Conservation (phyloP, 1,284 basidiomycete species). For the Ganoderma lucidum region DNA sequence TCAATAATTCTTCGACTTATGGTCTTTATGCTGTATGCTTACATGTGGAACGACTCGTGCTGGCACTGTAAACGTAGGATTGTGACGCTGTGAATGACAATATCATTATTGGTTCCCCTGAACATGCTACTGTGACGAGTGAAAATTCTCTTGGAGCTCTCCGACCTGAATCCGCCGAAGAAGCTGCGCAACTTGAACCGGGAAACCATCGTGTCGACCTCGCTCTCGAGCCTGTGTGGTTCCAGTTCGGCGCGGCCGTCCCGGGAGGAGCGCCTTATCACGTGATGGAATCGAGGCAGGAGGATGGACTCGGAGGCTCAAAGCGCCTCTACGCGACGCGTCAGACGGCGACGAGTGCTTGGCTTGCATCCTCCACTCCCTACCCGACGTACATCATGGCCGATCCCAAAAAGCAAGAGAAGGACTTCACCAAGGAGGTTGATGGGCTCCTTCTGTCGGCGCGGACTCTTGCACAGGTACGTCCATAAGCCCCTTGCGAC, state of each 20-base stretch:
- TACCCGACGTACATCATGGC: constrained; percentile 58
- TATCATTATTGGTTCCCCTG: constrained; percentile 29
- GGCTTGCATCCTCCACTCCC: constrained; percentile 32
- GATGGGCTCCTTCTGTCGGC: constrained; percentile 67
- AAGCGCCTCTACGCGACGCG: constrained; percentile 63
- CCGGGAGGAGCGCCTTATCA: constrained; percentile 23
- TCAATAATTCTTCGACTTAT: constrained; percentile 53
- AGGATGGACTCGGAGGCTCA: constrained; percentile 17
- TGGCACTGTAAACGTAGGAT: constrained; percentile 54
- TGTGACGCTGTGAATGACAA: constrained; percentile 41
- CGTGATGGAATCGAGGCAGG: constrained; percentile 33
- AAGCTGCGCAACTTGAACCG: too few species aligned
- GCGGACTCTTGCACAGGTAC: constrained; percentile 62
- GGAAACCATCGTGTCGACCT: background rate
- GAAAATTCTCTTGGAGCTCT: constrained; percentile 10
- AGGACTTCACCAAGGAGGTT: constrained; percentile 78
- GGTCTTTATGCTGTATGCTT: constrained; percentile 48
- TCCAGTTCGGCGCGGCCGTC: constrained; percentile 26
- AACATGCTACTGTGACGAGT: constrained; percentile 16
- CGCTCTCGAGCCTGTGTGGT: constrained; percentile 12
- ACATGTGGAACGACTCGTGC: constrained; percentile 50
- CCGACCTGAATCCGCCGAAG: background rate
- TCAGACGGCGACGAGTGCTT: constrained; percentile 55
- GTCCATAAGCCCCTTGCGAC: constrained; percentile 21
- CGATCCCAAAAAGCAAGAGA: constrained; percentile 82